These are phyloP conservation scores for Cunninghamia lanceolata DNA, from an alignment of 75 land plant species.

Conservation along the genomic window DNA sequence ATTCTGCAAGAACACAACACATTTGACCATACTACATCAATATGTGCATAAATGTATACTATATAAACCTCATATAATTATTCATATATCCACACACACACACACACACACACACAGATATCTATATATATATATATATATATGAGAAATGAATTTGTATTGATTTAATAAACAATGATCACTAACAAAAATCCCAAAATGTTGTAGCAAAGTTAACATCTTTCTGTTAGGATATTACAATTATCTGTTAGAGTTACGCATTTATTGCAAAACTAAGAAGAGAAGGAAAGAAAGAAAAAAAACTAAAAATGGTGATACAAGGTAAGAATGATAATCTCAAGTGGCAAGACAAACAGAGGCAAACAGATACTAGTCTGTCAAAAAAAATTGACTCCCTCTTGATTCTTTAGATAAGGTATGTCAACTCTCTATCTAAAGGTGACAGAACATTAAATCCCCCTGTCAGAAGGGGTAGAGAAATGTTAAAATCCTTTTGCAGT, in stretches of 20 bases:
- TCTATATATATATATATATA: too few relatives aligned
- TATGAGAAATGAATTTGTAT: neutral
- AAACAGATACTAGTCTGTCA: too few relatives aligned
- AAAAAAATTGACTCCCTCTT: neutral
- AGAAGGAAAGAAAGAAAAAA: neutral
- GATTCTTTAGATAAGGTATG: neutral
- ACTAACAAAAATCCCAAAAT: neutral
- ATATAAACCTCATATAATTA: neutral
- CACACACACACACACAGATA: too few relatives aligned
- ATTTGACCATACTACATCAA: neutral
- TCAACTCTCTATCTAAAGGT: neutral
- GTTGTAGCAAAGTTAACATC: neutral
- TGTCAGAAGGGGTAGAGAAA: too few relatives aligned
- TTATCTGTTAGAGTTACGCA: neutral
- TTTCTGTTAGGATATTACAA: neutral
- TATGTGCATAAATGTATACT: neutral
- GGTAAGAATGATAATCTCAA: too few relatives aligned
- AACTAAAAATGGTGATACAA: neutral
- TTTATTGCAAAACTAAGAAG: neutral
- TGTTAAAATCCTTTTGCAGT: neutral
- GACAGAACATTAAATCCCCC: neutral
- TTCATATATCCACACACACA: too few relatives aligned
- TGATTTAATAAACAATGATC: neutral
- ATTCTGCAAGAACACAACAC: constrained; percentile 37
- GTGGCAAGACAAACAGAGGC: too few relatives aligned